Base-by-base conservation (phyloP, 805 yeast species). In the Metschnikowia gelsemii region DNA sequence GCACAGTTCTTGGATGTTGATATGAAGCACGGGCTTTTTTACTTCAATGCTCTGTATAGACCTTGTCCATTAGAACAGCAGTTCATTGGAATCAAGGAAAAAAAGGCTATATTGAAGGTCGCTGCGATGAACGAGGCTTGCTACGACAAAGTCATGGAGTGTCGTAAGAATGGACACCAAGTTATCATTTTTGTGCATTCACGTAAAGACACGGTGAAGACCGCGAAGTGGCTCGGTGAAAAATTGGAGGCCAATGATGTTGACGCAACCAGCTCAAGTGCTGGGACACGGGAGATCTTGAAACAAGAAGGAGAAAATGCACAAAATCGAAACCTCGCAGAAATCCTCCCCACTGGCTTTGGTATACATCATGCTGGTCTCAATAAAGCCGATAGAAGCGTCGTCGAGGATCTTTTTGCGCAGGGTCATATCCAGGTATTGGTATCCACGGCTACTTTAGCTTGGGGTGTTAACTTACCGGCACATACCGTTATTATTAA, bases 311-410 rank as follows among this genome's bases (percentile, higher is more conserved):
- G 86, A 0, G 83, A 75, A 35, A 63, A 64, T 16, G 75, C 79
- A 39, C 66, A 69, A 21, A 79, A 79, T 54, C 60, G 69, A 21
- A 78, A 76, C 4, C 57, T 89, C 25, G 75, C 78, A 40, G 80
- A 76, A 14, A 63, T 87, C 1, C 52, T 88, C 1, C 80, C 82
- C 0, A 64, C 72, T 26, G 96, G 96, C 0, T 78, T 89, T 55
- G 96, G 93, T 12, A 75, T 88, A 27, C 97, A 89, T 65, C 96
- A 89, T 72, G 97, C 97, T 26, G 97, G 97, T 25, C 69, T 89
- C 50, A 66, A 78, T 13, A 77, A 79, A 49, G 70, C 69, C 5
- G 96, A 90, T 59, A 74, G 96, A 58, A 73, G 83, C 2, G 73
- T 80, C 3, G 80, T 89, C 0, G 97, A 89, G 61, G 95, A 87